Conservation (phyloP, 2,329 filamentous ascomycete genomes). For the Ophiostoma ulmi region DNA sequence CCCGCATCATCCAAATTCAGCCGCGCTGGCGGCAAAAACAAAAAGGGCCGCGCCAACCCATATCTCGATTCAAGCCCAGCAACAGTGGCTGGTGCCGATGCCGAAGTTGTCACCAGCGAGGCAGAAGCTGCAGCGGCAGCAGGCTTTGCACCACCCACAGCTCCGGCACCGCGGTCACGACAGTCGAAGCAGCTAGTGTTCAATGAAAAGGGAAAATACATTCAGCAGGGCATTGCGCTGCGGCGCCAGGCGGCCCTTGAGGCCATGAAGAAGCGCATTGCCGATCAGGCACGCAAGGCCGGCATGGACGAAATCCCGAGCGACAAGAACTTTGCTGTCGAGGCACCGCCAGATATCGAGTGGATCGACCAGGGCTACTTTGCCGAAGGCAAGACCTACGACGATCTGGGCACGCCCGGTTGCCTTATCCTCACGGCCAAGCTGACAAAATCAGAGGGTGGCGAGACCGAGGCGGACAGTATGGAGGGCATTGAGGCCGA, state of each 20-base stretch:
- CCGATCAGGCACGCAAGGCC: slow-evolving; percentile 78
- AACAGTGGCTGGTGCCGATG: slow-evolving; percentile 41
- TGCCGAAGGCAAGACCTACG: slow-evolving; percentile 69
- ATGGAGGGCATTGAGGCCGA: slow-evolving; percentile 34
- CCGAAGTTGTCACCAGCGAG: slow-evolving; percentile 64
- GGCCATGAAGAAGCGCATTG: slow-evolving; percentile 90
- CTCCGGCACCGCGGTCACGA: slow-evolving; percentile 52
- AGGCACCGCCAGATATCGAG: slow-evolving; percentile 79
- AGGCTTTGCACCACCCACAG: slow-evolving; percentile 39
- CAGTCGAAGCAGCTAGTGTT: slow-evolving; percentile 76
- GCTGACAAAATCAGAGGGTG: background rate
- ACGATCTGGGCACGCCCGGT: slow-evolving; percentile 57
- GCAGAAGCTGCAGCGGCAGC: slow-evolving; percentile 53
- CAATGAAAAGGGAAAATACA: slow-evolving; percentile 96
- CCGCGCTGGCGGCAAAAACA: slow-evolving; percentile 22
- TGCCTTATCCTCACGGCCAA: slow-evolving; percentile 47
- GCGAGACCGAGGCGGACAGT: background rate
- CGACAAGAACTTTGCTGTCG: slow-evolving; percentile 83
- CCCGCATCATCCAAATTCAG: slow-evolving; percentile 35
- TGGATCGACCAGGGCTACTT: slow-evolving; percentile 92
- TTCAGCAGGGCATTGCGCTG: slow-evolving; percentile 84
- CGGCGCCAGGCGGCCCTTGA: slow-evolving; percentile 84
- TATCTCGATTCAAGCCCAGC: slow-evolving; percentile 71
- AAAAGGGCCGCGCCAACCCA: slow-evolving; percentile 51
- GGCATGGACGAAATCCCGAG: slow-evolving; percentile 88